Evolutionary conservation across 768 basidiomycete genomes (phyloP).

Genomic region (Phaeotremella skinneri): DNA sequence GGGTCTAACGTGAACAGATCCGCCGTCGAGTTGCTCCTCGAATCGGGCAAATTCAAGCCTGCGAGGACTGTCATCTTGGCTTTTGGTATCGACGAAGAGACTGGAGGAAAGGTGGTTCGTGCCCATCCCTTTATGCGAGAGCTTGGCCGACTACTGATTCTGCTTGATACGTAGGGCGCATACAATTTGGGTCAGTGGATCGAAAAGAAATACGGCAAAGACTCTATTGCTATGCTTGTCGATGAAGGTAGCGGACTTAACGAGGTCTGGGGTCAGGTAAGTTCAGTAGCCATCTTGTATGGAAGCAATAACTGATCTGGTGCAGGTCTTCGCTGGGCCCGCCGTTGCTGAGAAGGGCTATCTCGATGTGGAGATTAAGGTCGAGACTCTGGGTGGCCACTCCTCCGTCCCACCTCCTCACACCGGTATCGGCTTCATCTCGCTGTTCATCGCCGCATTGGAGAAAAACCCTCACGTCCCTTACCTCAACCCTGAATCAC

Average conservation of each 20-base stretch:
- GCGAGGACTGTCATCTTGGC: conserved; percentile 41
- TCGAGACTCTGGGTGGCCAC: conserved; percentile 46
- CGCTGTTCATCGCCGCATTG: conserved; percentile 44
- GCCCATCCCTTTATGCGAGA: conserved; percentile 30
- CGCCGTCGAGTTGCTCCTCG: conserved; percentile 43
- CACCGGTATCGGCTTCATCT: conserved; percentile 48
- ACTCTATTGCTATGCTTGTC: conserved; percentile 43
- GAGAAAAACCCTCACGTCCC: conserved; percentile 39
- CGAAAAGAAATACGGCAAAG: conserved; percentile 44
- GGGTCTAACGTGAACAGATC: conserved; percentile 17
- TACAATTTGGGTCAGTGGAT: conserved; percentile 30
- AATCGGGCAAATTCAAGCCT: conserved; percentile 33
- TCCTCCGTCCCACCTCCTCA: conserved; percentile 43
- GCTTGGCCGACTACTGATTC: neutral
- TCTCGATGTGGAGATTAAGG: conserved; percentile 35
- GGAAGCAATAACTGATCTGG: neutral
- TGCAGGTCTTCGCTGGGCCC: conserved; percentile 30
- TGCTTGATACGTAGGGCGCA: conserved; percentile 30
- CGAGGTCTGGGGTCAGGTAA: conserved; percentile 36
- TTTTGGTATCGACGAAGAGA: conserved; percentile 47
- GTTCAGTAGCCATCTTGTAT: neutral
- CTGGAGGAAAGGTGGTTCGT: conserved; percentile 46
- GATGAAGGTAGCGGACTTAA: conserved; percentile 41
- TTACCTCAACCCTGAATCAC: conserved; percentile 59
- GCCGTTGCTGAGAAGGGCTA: conserved; percentile 48